Base-by-base conservation (phyloP, 495 filamentous ascomycete genomes). In the Lasiosphaeria miniovina region DNA sequence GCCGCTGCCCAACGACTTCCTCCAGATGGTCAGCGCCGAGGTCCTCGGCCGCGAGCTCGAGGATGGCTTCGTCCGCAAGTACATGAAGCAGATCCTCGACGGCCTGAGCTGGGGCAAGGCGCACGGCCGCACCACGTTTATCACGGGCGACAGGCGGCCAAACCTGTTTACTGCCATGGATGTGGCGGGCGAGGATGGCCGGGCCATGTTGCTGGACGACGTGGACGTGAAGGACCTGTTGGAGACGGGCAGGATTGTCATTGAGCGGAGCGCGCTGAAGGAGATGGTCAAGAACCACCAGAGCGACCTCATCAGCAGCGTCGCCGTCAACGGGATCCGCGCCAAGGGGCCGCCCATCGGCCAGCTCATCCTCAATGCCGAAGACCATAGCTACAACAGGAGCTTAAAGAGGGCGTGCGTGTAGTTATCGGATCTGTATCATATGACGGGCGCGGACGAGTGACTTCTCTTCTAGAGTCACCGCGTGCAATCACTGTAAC, bases 211-310 rank as follows among this genome's bases (percentile, higher is more conserved):
- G 62, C 76, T 84, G 58, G 73, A 72, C 12, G 90, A 96, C 63
- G 88, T 97, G 45, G 93, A 97, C 81, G 91, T 97, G 45, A 97
- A 96, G 81, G 88, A 96, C 74, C 73, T 97, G 59, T 69, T 98
- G 68, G 89, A 94, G 77, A 84, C 88, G 45, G 89, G 88, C 46
- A 82, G 90, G 59, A 75, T 97, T 64, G 85, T 97, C 54, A 88
- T 98, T 65, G 94, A 98, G 82, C 86, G 86, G 75, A 73, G 74
- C 58, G 93, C 91, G 48, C 77, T 98, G 74, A 82, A 87, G 71
- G 75, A 80, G 70, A 86, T 98, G 65, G 77, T 96, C 70, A 73
- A 77, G 65, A 73, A 78, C 51, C 93, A 96, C 74, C 85, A 88
- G 76, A 87, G 82, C 68, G 92, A 96, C 76, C 67, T 96, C 58